These are phyloP conservation scores for Stagonosporopsis rhizophila DNA, from an alignment of 2,329 filamentous ascomycete genomes.

Conservation along the genomic window DNA sequence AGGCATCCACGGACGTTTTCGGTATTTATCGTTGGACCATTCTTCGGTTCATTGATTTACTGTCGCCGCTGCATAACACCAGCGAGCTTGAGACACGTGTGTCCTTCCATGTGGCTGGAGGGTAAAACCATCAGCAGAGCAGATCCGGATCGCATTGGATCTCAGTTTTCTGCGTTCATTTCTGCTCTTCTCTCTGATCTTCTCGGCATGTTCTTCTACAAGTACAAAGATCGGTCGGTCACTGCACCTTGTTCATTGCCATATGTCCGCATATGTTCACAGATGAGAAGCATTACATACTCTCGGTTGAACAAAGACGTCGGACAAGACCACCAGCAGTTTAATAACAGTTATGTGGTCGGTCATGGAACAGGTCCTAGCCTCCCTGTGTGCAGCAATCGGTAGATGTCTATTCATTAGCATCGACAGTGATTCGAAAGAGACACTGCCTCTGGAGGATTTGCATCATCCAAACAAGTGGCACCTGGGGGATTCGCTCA, in stretches of 20 bases:
- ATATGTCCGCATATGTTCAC: not conserved
- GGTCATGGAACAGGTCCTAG: conserved; percentile 25
- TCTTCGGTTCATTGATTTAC: conserved; percentile 1
- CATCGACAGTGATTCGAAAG: not conserved
- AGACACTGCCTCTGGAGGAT: conserved; percentile 7
- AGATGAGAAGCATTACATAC: not conserved
- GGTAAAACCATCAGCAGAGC: conserved; percentile 2
- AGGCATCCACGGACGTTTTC: conserved; percentile 29
- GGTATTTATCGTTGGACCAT: not conserved
- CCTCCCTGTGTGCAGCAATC: conserved; percentile 24
- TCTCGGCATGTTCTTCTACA: not conserved
- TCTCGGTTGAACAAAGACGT: not conserved
- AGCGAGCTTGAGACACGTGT: conserved; percentile 6
- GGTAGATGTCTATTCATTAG: conserved; percentile 13
- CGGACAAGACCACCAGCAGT: conserved; percentile 2
- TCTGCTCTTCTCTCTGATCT: conserved; percentile 11
- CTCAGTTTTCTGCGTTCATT: not conserved
- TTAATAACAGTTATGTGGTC: not conserved
- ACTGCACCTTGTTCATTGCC: conserved; percentile 12
- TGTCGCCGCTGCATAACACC: conserved; percentile 4
- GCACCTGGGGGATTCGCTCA: conserved; percentile 19
- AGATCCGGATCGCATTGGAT: not conserved
- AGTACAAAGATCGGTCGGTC: conserved; percentile 5
- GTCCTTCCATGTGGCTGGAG: not conserved
- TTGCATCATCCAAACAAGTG: conserved; percentile 5